Evolutionary conservation across 768 basidiomycete species (phyloP), one percentile per base, ranked within the genome.

Genomic region (Xanthoconium purpureum): DNA sequence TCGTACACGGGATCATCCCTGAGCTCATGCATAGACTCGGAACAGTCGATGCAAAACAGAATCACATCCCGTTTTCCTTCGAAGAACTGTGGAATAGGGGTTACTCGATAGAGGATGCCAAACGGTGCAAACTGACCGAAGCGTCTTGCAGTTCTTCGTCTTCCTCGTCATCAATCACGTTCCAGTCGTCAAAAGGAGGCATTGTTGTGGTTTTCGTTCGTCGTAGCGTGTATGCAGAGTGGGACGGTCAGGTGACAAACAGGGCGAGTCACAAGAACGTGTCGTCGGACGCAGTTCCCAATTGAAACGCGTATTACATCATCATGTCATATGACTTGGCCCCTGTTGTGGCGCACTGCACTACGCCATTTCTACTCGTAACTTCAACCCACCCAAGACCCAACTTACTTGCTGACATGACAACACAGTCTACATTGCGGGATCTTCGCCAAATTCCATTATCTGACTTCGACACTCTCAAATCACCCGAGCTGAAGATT

Each of bases 11-110:
- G 81, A 63, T 87, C 84, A 28, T 88, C 86, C 47, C 77, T 78
- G 42, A 87, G 80, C 37, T 76, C 77, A 28, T 89, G 85, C 96
- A 98, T 98, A 12, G 92, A 91, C 52, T 82, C 77, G 0, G 95
- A 96, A 59, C 91, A 93, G 72, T 99, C 95, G 55, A 99, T 92
- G 70, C 89, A 91, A 75, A 98, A 97, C n/a, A 98, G 73, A 45
- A 96, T 88, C 33, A 94, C 90, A 64, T 98, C 94, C 57, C 83
- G 82, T 61, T 87, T 85, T 50, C 84, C 83, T 59, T 91, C 89
- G 59, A 83, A 81, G 56, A 78, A 78, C 89, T 90, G 55, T 14
- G 29, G 35, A 28, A 66, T 59, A 62, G 64, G 58, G 56, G 59
- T 56, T 59, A 53, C 45, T 58, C 12, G 10, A 28, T 44, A 43